Evolutionary conservation across 306 rosid genomes (phyloP), one percentile per base, ranked within the genome.

Genomic region (Inga oerstediana): DNA sequence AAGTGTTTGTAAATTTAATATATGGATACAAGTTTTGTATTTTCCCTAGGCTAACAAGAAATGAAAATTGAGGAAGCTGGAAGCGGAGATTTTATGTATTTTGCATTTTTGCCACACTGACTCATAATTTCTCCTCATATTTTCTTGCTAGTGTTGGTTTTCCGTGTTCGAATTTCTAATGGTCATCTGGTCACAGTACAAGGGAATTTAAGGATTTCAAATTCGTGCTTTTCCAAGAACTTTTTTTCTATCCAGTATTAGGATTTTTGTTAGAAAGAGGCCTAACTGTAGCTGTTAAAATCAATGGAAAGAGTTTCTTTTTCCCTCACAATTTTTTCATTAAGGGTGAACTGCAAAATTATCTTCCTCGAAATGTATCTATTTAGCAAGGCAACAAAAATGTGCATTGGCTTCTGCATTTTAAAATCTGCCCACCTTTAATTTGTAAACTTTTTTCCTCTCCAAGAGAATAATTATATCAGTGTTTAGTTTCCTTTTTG

Each of bases 1-100:
- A 90, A 54, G 95, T 88, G 84, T 83, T 77, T 82, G 85, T 86
- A 34, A 43, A 74, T 87, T 74, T 27, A 8, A 80, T 83, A 46
- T 45, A 78, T 78, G 85, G 79, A 8, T 80, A 4, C 11, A 37
- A 70, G 51, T 72, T 81, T 39, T 73, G 7, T 49, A 4, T 68
- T 82, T 83, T 58, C 45, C 76, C 46, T 78, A 67, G 56, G 72
- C 43, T 73, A 52, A 49, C 32, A 61, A 22, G 16, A 74, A 54
- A 35, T 72, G 44, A 19, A 71, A 71, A n/a, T n/a, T 6, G 68
- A 74, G 51, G 61, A 71, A 45, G 73, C 79, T 86, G 61, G 35
- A 49, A 69, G 72, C 62, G 34, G 51, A 22, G 24, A 75, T 11
- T 76, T 70, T 49, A 7, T 76, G 72, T 70, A 27, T 61, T 76